These are phyloP conservation scores for Linderniella brevidens DNA, from an alignment of 257 asterid species.

Conservation along the genomic window DNA sequence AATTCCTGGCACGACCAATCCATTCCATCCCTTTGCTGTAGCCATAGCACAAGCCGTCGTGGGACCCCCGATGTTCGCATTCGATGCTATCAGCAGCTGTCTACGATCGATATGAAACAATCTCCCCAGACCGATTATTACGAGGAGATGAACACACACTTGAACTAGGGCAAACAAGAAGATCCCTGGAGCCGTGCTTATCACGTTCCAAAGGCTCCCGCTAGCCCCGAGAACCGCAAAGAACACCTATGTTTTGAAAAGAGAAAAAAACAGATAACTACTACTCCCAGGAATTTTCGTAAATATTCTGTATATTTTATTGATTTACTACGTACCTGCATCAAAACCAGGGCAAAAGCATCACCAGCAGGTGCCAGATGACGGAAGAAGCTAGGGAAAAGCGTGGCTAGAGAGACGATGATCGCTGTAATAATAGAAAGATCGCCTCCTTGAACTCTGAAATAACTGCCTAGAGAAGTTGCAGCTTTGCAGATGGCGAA, in stretches of 20 bases:
- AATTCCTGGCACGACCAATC: conserved; percentile 65
- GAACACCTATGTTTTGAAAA: background rate
- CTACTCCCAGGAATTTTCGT: no score
- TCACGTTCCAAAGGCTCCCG: conserved; percentile 65
- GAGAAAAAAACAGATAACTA: no score
- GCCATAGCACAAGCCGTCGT: conserved; percentile 98
- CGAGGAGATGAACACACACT: conserved; percentile 52
- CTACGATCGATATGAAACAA: conserved; percentile 51
- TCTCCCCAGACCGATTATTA: conserved; percentile 70
- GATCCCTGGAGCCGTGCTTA: conserved; percentile 65
- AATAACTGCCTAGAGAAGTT: conserved; percentile 30
- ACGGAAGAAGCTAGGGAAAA: conserved; percentile 52
- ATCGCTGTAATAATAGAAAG: conserved; percentile 79
- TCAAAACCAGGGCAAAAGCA: conserved; percentile 72
- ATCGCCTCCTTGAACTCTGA: conserved; percentile 65
- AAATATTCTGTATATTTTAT: background rate
- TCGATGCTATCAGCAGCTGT: conserved; percentile 69
- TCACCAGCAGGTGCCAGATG: conserved; percentile 88
- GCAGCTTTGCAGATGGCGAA: conserved; percentile 62
- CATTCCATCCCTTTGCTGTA: conserved; percentile 86
- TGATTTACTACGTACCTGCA: conserved; percentile 54
- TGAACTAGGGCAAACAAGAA: conserved; percentile 64
- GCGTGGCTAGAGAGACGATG: conserved; percentile 59
- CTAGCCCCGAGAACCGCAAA: conserved; percentile 28
- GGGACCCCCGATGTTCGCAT: conserved; percentile 96